Conservation (phyloP, 257 asterid species). For the Solanum pennellii region DNA sequence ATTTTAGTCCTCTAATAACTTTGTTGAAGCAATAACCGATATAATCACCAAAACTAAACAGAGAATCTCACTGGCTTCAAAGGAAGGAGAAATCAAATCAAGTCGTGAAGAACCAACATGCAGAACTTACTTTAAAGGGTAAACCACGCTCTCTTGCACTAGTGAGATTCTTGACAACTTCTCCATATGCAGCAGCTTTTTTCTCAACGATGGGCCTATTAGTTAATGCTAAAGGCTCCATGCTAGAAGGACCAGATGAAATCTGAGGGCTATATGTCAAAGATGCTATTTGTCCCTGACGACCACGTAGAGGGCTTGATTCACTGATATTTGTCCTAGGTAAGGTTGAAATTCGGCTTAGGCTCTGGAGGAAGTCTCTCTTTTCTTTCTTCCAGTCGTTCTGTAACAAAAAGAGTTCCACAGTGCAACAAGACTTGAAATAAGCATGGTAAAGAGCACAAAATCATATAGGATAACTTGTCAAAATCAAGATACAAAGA, state of each 20-base stretch:
- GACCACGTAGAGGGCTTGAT: conserved; percentile 32
- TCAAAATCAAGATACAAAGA: neutral
- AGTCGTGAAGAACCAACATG: neutral
- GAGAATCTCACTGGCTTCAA: neutral
- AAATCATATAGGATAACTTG: neutral
- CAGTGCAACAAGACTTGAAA: neutral
- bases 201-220: conserved; percentile 52
- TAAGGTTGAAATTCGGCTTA: conserved; percentile 68
- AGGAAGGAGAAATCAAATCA: neutral
- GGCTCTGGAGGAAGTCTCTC: conserved; percentile 82
- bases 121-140: conserved; percentile 53
- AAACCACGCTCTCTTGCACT: conserved; percentile 68
- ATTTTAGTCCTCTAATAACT: neutral
- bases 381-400: conserved; percentile 96
- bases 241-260: conserved; percentile 44
- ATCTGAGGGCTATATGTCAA: conserved; percentile 45
- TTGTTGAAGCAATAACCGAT: neutral
- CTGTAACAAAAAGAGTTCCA: conserved; percentile 27
- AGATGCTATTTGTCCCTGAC: conserved; percentile 59
- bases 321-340: conserved; percentile 61
- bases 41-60: neutral
- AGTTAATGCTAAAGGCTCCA: conserved; percentile 49
- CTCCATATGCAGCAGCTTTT: conserved; percentile 78
- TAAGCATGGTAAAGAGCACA: neutral
- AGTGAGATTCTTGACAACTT: conserved; percentile 78